Conservation (phyloP, 176 grass and related monocot genomes). For the Ampelocalamus luodianensis region DNA sequence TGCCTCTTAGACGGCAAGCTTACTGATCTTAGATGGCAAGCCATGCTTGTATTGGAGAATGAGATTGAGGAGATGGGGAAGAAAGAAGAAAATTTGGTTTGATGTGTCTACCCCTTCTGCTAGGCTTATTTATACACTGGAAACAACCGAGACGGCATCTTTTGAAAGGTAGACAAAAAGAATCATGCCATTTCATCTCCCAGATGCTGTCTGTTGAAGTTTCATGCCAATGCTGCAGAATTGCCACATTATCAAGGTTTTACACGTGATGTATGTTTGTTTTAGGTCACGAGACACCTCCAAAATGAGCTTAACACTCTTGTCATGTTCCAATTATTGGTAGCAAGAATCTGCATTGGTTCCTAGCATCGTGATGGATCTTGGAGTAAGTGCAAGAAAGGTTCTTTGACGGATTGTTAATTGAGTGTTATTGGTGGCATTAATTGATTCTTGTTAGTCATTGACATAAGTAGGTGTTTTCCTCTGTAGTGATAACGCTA, state of each 20-base stretch:
- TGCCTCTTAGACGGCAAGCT: slow-evolving; percentile 52
- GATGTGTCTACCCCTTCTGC: slow-evolving; percentile 27
- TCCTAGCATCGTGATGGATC: background rate
- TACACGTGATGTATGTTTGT: slow-evolving; percentile 27
- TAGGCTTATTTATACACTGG: slow-evolving; percentile 45
- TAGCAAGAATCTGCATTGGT: slow-evolving; percentile 44
- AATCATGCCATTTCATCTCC: slow-evolving; percentile 38
- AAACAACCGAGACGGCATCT: slow-evolving; percentile 24
- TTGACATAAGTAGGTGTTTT: background rate
- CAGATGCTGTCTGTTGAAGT: slow-evolving; percentile 23
- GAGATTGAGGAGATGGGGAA: slow-evolving; percentile 11
- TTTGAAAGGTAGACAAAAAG: slow-evolving; percentile 35
- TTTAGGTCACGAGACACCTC: background rate
- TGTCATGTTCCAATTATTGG: slow-evolving; percentile 41
- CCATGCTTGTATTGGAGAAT: slow-evolving; percentile 35
- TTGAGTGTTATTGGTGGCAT: slow-evolving; percentile 38
- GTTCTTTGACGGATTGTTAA: slow-evolving; percentile 6
- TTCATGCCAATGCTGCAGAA: slow-evolving; percentile 18
- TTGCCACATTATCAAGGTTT: slow-evolving; percentile 31
- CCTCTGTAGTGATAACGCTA: background rate
- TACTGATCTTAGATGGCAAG: slow-evolving; percentile 50
- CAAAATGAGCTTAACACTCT: slow-evolving; percentile 31
- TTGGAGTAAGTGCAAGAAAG: slow-evolving; percentile 22
- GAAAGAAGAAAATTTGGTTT: slow-evolving; percentile 18
- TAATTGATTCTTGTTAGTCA: slow-evolving; percentile 4